Conservation (phyloP, 1,139 yeast genomes). For the Citeromyces hawaiiensis region DNA sequence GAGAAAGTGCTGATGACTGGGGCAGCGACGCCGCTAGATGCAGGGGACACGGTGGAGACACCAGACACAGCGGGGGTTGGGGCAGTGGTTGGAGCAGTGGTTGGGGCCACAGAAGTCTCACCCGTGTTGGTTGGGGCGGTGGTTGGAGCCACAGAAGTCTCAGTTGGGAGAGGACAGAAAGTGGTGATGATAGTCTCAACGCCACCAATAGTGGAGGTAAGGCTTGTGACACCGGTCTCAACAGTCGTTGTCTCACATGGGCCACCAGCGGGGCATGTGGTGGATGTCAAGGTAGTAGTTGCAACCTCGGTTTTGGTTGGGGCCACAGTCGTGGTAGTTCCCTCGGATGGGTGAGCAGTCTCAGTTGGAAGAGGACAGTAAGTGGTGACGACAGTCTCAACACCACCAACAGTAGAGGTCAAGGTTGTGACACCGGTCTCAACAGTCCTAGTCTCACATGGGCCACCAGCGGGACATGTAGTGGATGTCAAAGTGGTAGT, state of each 20-base stretch:
- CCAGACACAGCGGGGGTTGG: not conserved
- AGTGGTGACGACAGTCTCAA: slow-evolving; percentile 1
- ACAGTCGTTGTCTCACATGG: not conserved
- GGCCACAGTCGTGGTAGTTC: not conserved
- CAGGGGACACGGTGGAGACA: slow-evolving; percentile 1
- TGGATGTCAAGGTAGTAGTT: not conserved
- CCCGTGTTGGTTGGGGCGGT: not conserved
- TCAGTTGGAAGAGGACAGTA: slow-evolving; percentile 1
- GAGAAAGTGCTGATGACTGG: slow-evolving; percentile 3
- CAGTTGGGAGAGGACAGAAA: slow-evolving; percentile 1
- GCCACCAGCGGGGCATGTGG: not conserved
- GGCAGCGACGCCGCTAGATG: slow-evolving; percentile 1
- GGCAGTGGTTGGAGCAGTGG: not conserved
- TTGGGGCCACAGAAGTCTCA: not conserved
- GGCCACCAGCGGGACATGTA: not conserved
- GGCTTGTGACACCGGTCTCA: not conserved
- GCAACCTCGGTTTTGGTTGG: not conserved
- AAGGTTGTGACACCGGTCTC: slow-evolving; percentile 2
- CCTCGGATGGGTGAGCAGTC: too few species aligned
- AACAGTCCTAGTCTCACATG: not conserved
- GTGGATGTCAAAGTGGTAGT: not conserved
- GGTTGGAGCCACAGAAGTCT: slow-evolving; percentile 1
- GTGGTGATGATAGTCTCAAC: slow-evolving; percentile 3
- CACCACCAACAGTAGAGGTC: not conserved
- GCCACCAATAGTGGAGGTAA: not conserved